Evolutionary conservation across 768 basidiomycete species (phyloP).

Genomic region (Naganishia randhawae): DNA sequence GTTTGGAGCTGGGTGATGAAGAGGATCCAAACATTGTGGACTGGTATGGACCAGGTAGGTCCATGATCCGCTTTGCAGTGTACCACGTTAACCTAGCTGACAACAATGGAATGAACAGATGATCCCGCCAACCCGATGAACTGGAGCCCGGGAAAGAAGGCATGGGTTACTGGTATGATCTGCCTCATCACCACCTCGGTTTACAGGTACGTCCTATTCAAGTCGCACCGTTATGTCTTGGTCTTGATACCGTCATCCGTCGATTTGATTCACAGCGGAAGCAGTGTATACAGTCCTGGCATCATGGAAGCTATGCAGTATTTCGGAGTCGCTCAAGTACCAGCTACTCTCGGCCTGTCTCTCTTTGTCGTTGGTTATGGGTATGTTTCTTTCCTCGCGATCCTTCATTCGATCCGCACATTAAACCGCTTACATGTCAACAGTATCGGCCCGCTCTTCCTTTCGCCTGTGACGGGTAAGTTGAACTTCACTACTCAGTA

Average conservation of each 20-base stretch:
- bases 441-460: constrained; percentile 1
- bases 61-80: neutral
- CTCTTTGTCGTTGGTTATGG: constrained; percentile 52
- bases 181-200: constrained; percentile 42
- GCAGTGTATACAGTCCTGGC: constrained; percentile 38
- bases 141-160: constrained; percentile 41
- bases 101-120: constrained; percentile 20
- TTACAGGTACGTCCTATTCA: constrained; percentile 32
- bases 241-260: neutral
- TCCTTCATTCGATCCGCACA: neutral
- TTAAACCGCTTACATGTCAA: neutral
- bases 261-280: constrained; percentile 37
- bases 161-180: constrained; percentile 34
- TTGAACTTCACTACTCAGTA: constrained; percentile 34
- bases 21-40: constrained; percentile 35
- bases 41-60: constrained; percentile 38
- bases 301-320: constrained; percentile 32
- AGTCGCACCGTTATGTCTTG: neutral
- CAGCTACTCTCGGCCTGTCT: constrained; percentile 46
- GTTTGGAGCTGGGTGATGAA: constrained; percentile 21
- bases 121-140: constrained; percentile 44
- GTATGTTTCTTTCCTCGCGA: constrained; percentile 38
- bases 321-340: constrained; percentile 38
- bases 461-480: neutral
- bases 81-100: neutral